These are phyloP conservation scores for Paraglomus brasilianum DNA, from an alignment of 192 early-diverging fungal species.

Conservation along the genomic window DNA sequence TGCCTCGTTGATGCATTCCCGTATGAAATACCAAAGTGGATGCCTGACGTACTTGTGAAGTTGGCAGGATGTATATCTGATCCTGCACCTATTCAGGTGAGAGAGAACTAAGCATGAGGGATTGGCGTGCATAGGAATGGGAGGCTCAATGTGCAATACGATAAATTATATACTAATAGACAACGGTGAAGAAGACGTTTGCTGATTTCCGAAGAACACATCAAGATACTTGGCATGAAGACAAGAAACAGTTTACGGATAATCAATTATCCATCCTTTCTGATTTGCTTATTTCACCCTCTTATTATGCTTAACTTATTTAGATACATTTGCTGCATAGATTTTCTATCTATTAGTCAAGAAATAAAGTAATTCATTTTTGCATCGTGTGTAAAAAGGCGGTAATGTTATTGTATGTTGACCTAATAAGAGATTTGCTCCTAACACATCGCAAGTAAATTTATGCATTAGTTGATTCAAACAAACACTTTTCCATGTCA, in stretches of 20 bases:
- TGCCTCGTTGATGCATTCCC: conserved; percentile 89
- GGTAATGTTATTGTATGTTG: too few relatives aligned
- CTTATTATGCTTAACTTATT: conserved; percentile 69
- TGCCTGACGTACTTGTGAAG: conserved; percentile 81
- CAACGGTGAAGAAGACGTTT: conserved; percentile 83
- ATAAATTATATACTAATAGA: conserved; percentile 34
- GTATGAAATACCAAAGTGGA: conserved; percentile 89
- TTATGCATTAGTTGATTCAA: too few relatives aligned
- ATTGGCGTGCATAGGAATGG: not conserved
- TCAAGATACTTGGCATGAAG: conserved; percentile 93
- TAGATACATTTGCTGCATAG: too few relatives aligned
- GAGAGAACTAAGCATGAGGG: conserved; percentile 3
- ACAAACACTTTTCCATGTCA: too few relatives aligned
- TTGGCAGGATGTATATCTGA: conserved; percentile 79
- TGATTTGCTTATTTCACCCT: conserved; percentile 88
- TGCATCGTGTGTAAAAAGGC: too few relatives aligned
- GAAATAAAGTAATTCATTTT: too few relatives aligned
- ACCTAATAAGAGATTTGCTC: too few relatives aligned
- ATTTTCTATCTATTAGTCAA: too few relatives aligned
- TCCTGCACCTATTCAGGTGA: conserved; percentile 76
- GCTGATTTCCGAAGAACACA: conserved; percentile 94
- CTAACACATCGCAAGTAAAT: too few relatives aligned
- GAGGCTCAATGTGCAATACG: conserved; percentile 4
- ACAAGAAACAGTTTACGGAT: conserved; percentile 70
- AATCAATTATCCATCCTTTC: conserved; percentile 77